Evolutionary conservation across 768 basidiomycete genomes (phyloP).

Genomic region (Termitomyces sp.): DNA sequence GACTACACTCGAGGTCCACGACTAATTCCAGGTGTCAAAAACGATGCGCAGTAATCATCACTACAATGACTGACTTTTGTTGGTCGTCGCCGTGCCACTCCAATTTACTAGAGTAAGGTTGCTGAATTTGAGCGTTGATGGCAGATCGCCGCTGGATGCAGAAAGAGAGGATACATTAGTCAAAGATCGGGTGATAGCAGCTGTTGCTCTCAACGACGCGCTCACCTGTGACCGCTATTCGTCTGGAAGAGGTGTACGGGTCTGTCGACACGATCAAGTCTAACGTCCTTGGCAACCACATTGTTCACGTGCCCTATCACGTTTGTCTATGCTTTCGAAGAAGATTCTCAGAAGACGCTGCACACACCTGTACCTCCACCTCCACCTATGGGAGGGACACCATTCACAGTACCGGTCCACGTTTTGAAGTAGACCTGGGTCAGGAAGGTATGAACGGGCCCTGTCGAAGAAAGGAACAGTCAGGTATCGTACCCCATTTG

Average conservation of each 20-base stretch:
- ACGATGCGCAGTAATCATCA: not conserved
- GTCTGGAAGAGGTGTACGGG: conserved; percentile 48
- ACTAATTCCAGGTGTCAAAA: conserved; percentile 22
- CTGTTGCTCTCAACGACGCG: conserved; percentile 4
- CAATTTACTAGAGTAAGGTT: conserved; percentile 40
- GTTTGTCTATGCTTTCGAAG: not conserved
- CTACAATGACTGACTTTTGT: conserved; percentile 24
- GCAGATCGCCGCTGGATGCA: conserved; percentile 38
- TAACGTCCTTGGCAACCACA: conserved; percentile 34
- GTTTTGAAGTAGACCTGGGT: conserved; percentile 50
- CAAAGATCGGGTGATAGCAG: not conserved
- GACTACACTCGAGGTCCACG: conserved; percentile 45
- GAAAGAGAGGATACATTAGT: not conserved
- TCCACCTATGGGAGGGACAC: conserved; percentile 49
- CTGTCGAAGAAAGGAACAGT: not conserved
- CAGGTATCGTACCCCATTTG: conserved; percentile 33
- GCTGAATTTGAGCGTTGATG: conserved; percentile 42
- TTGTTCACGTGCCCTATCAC: conserved; percentile 38
- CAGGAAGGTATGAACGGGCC: not conserved
- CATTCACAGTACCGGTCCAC: conserved; percentile 46
- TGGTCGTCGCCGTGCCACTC: conserved; percentile 38
- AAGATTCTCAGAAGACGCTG: not conserved
- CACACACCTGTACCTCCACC: conserved; percentile 46
- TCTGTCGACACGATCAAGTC: conserved; percentile 38
- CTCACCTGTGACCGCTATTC: conserved; percentile 39